phyloP scores from a whole-genome alignment of 306 rosid genomes.

The Sphenostylis stenocarpa region DNA sequence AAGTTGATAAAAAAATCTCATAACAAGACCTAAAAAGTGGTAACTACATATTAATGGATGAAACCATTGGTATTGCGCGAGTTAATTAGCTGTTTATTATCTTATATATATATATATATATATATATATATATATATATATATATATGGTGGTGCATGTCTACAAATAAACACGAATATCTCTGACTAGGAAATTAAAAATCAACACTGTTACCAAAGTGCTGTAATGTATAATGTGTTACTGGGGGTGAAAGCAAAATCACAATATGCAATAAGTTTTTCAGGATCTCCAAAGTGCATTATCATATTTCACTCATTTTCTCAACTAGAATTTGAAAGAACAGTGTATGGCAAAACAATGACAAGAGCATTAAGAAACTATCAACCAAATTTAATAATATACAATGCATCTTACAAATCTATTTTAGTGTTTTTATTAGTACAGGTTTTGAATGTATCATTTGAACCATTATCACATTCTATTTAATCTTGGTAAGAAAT shows the following conservation, averaged over 20 bases:
- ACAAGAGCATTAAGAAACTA: too few species aligned
- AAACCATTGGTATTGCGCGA: neutral
- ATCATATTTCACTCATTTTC: neutral
- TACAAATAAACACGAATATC: neutral
- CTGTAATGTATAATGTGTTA: neutral
- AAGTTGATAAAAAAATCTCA: neutral
- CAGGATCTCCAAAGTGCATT: neutral
- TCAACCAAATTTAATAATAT: too few species aligned
- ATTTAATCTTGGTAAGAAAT: too few species aligned
- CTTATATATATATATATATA: neutral
- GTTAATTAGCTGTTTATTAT: neutral
- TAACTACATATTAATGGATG: neutral
- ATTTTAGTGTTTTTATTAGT: too few species aligned
- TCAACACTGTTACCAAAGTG: neutral
- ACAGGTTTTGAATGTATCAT: too few species aligned
- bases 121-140: neutral
- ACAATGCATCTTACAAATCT: too few species aligned
- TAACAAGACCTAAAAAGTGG: neutral
- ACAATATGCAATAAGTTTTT: neutral
- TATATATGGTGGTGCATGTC: neutral
- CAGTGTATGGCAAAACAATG: too few species aligned
- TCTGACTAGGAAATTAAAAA: neutral
- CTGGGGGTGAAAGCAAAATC: neutral
- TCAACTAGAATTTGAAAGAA: neutral
- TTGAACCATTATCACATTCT: too few species aligned